A percentile compares a stretch with the other conserved stretches of the same genome.
phyloP scores from a whole-genome alignment of 73 alveolate species.

The Blepharisma japonicum region DNA sequence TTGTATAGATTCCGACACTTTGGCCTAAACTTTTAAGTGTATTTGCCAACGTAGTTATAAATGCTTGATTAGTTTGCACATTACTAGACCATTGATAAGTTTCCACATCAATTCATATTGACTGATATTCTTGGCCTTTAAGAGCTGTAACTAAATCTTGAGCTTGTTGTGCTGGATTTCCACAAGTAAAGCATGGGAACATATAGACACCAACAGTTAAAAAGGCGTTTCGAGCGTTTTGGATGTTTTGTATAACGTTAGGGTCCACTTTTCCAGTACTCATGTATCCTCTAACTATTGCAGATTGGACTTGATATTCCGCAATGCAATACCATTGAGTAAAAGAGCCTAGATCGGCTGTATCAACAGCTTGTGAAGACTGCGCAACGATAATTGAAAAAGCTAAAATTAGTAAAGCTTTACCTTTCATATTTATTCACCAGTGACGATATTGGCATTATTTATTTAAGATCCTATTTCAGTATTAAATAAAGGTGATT shows the following conservation, averaged over 20 bases:
- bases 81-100: slow-evolving; percentile 61
- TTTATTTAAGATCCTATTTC: no score
- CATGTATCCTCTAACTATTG: slow-evolving; percentile 52
- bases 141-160: slow-evolving; percentile 41
- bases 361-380: no score
- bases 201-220: slow-evolving; percentile 51
- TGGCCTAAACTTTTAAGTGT: slow-evolving; percentile 54
- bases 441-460: no score
- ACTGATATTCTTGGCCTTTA: slow-evolving; percentile 42
- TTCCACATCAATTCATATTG: slow-evolving; percentile 79
- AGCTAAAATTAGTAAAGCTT: no score
- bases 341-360: no score
- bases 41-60: slow-evolving; percentile 39
- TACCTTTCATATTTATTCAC: no score
- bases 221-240: slow-evolving; percentile 48
- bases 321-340: no score
- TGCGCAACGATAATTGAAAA: no score
- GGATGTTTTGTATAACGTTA: slow-evolving; percentile 41
- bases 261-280: slow-evolving; percentile 52
- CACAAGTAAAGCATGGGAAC: slow-evolving; percentile 49
- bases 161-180: slow-evolving; percentile 31
- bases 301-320: background rate
- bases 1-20: slow-evolving; percentile 59
- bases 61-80: slow-evolving; percentile 56
- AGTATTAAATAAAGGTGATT: no score